Conservation (phyloP, 1,284 basidiomycete species). For the Sparassis latifolia region DNA sequence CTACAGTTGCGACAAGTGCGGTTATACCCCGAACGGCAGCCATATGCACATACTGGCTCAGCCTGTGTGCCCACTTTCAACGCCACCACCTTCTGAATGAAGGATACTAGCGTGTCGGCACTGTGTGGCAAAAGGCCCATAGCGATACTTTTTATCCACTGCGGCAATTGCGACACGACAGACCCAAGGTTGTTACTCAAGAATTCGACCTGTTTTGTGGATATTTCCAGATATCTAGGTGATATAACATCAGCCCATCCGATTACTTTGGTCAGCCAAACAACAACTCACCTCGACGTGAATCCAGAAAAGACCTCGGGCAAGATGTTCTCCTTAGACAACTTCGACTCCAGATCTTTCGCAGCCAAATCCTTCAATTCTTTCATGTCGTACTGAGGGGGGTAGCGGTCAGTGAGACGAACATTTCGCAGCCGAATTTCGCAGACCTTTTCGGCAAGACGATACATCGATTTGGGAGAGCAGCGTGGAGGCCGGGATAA, state of each 20-base stretch:
- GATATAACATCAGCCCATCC: neutral
- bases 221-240: neutral
- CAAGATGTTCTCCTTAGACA: neutral
- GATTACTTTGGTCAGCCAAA: too few species aligned
- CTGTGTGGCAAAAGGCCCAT: neutral
- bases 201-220: neutral
- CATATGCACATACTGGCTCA: neutral
- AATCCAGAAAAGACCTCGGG: neutral
- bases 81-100: neutral
- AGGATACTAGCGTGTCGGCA: neutral
- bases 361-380: neutral
- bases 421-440: neutral
- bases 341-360: neutral
- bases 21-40: neutral
- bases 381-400: neutral
- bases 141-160: neutral
- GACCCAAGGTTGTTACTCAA: neutral
- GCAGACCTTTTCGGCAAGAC: slow-evolving; percentile 2
- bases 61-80: neutral
- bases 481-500: neutral
- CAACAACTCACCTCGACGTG: neutral
- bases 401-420: neutral
- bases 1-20: neutral
- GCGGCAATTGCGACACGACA: neutral
- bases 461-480: slow-evolving; percentile 6